Conservation (phyloP, 2,329 filamentous ascomycete genomes). For the Colletotrichum nymphaeae region DNA sequence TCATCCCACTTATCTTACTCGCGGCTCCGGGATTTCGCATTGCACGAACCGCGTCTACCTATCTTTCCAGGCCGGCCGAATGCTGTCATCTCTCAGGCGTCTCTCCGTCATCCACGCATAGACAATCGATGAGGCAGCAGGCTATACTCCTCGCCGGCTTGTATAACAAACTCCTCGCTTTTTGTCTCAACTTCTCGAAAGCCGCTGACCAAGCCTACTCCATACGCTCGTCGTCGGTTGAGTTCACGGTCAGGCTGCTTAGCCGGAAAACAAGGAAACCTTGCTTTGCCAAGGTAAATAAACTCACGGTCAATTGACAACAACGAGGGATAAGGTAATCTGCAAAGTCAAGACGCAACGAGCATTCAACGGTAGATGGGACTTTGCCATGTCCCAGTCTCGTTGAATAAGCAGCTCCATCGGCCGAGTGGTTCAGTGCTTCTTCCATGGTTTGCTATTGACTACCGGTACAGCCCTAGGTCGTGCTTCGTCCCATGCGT, state of each 20-base stretch:
- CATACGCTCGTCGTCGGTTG: neutral
- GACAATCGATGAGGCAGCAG: neutral
- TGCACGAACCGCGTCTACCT: neutral
- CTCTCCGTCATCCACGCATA: neutral
- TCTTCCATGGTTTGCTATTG: neutral
- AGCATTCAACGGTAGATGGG: too few relatives aligned
- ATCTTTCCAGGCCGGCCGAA: neutral
- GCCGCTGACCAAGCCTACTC: neutral
- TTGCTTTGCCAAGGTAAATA: too few relatives aligned
- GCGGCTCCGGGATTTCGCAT: neutral
- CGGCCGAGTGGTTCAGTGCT: neutral
- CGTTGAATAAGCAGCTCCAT: too few relatives aligned
- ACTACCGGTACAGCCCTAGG: neutral
- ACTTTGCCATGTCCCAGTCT: too few relatives aligned
- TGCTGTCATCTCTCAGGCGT: neutral
- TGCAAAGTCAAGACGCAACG: too few relatives aligned
- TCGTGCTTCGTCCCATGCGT: neutral
- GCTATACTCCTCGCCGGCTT: neutral
- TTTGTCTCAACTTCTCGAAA: neutral
- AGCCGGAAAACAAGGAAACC: too few relatives aligned
- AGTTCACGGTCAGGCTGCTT: neutral
- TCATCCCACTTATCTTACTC: neutral
- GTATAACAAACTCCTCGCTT: neutral
- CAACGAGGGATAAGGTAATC: too few relatives aligned
- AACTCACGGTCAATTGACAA: too few relatives aligned